Base-by-base conservation (phyloP, 768 basidiomycete species). In the Rubroboletus pulcherrimus region DNA sequence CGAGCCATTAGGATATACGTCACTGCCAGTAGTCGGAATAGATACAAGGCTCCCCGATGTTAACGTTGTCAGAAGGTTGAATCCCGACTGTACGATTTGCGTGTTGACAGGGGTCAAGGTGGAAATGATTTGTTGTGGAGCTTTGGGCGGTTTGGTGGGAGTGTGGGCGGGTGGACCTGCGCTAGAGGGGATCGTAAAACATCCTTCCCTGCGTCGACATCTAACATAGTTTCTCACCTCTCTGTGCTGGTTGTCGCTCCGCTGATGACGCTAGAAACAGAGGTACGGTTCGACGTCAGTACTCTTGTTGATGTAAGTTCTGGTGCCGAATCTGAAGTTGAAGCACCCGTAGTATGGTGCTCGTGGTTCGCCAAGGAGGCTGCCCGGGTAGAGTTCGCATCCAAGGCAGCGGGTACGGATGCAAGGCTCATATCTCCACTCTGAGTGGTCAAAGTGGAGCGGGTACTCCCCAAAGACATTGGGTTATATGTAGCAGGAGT, bases 171-270 rank as follows among this genome's bases (percentile, higher is more conserved):
- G 33, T 9, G 10, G 7, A 31, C 41, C 4, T 14, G 38, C 4
- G 7, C 49, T 46, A 37, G 37, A 24, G n/a, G 5, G 2, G 19
- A 47, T 21, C 24, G 17, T 49, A 26, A 56, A 31, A 55, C 49
- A 21, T 4, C 24, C 4, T 57, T 29, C 49, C 29, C 11, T 15
- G 6, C 1, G 50, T 37, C 12, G 10, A 52, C n/a, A 43, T 14
- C 8, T 19, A 14, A 26, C 46, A 5, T 17, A 2, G 9, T 43
- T 24, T 39, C 50, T 63, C 42, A 64, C 62, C 62, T 64, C 19
- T 29, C 35, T 30, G 49, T 30, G 12, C 21, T 17, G 17, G 14
- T 15, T 15, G 24, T 42, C 14, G 31, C 30, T 19, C 12, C 29
- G 34, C n/a, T 12, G 4, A 30, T 12, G 7, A 30, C 26, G 24